phyloP scores from a whole-genome alignment of 176 grass and related monocot species.

The Avena insularis region DNA sequence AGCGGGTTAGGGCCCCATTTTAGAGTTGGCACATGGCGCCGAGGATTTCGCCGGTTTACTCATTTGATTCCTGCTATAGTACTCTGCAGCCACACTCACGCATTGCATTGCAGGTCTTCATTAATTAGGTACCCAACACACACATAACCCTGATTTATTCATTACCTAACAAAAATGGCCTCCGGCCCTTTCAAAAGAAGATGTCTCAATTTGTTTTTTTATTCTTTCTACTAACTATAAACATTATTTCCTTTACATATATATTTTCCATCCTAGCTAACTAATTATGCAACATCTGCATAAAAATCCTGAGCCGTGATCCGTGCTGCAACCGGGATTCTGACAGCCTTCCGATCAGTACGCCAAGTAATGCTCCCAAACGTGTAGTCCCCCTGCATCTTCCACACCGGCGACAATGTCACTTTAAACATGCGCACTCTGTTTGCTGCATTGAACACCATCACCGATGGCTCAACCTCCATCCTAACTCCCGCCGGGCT shows the following conservation, averaged over 20 bases:
- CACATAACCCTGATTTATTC: too few relatives aligned
- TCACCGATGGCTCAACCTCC: slow-evolving; percentile 26
- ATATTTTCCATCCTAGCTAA: neutral
- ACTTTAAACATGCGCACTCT: slow-evolving; percentile 28
- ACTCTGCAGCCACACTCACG: too few relatives aligned
- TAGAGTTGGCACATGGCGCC: too few relatives aligned
- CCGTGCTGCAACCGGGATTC: slow-evolving; percentile 29
- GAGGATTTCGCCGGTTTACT: too few relatives aligned
- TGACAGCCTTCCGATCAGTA: neutral
- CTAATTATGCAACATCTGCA: neutral
- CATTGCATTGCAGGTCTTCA: too few relatives aligned
- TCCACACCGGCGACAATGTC: slow-evolving; percentile 32
- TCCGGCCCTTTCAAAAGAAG: too few relatives aligned
- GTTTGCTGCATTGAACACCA: slow-evolving; percentile 16
- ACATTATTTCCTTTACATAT: neutral
- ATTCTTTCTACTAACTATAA: too few relatives aligned
- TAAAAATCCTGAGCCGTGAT: slow-evolving; percentile 28
- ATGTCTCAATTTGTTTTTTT: too few relatives aligned
- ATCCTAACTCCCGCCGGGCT: slow-evolving; percentile 39
- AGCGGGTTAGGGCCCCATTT: too few relatives aligned
- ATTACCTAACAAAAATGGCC: too few relatives aligned
- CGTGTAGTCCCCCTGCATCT: slow-evolving; percentile 41
- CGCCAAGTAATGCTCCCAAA: slow-evolving; percentile 52
- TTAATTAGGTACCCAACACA: too few relatives aligned
- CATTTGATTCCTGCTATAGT: too few relatives aligned